These are phyloP conservation scores for Cordyceps javanica DNA, from an alignment of 2,329 filamentous ascomycete species.

Conservation along the genomic window DNA sequence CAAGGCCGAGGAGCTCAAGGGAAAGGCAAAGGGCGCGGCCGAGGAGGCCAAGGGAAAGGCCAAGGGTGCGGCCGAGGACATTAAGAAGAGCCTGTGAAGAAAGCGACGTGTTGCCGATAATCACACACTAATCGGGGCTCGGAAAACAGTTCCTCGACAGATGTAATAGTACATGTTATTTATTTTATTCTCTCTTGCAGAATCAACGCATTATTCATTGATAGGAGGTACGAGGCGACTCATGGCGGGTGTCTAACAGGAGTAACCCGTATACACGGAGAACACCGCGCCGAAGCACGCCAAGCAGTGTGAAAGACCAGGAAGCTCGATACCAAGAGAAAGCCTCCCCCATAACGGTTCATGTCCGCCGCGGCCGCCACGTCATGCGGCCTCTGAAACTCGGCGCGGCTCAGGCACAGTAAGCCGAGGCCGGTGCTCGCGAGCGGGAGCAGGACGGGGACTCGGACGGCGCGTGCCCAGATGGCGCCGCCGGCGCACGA, in stretches of 20 bases:
- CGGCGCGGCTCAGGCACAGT: conserved; percentile 6
- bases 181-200: neutral
- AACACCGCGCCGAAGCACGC: neutral
- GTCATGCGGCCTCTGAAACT: neutral
- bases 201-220: too few species aligned
- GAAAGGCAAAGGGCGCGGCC: conserved; percentile 37
- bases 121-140: neutral
- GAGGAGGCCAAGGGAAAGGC: conserved; percentile 37
- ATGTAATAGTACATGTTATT: neutral
- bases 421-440: neutral
- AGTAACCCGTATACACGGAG: neutral
- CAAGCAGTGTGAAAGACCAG: neutral
- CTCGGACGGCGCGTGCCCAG: neutral
- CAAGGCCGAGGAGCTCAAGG: conserved; percentile 32
- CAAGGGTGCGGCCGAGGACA: conserved; percentile 36
- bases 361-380: neutral
- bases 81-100: conserved; percentile 25
- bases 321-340: neutral
- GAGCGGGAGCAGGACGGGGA: neutral
- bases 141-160: neutral
- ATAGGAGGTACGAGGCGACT: too few species aligned
- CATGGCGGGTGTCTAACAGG: neutral
- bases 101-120: neutral
- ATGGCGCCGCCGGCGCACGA: neutral
- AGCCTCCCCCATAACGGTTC: neutral